A percentile compares a stretch with the other conserved stretches of the same genome.
phyloP scores from a whole-genome alignment of 768 basidiomycete species.

The Tubosaeta brunneosetosa region DNA sequence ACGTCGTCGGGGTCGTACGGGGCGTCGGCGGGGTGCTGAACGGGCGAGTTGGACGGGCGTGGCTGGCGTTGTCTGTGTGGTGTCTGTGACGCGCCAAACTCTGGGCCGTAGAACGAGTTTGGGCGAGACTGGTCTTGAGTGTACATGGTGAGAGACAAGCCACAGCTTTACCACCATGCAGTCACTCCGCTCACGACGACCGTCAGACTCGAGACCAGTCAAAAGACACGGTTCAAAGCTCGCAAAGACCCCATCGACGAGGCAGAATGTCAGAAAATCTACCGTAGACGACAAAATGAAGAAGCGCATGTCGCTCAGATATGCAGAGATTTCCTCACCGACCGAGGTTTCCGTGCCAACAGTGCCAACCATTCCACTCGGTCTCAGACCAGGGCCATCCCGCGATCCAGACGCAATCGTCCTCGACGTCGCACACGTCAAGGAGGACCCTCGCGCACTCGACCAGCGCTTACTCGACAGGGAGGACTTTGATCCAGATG shows the following conservation, averaged over 20 bases:
- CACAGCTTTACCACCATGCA: conserved; percentile 36
- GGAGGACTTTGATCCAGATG: conserved; percentile 83
- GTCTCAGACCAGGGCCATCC: conserved; percentile 33
- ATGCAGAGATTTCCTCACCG: conserved; percentile 79
- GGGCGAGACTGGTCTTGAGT: conserved; percentile 32
- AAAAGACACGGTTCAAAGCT: conserved; percentile 33
- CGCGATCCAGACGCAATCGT: conserved; percentile 48
- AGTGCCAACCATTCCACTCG: conserved; percentile 53
- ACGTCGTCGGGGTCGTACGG: conserved; percentile 39
- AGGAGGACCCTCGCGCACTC: conserved; percentile 56
- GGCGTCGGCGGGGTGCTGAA: conserved; percentile 29
- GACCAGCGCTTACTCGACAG: conserved; percentile 63
- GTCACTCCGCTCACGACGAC: conserved; percentile 50
- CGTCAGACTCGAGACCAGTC: conserved; percentile 38
- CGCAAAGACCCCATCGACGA: conserved; percentile 21
- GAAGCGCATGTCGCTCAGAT: conserved; percentile 94
- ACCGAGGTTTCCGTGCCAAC: conserved; percentile 52
- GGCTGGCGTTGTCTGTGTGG: conserved; percentile 5
- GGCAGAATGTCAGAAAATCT: conserved; percentile 44
- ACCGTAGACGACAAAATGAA: conserved; percentile 85
- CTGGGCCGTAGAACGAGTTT: conserved; percentile 32
- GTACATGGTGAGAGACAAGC: conserved; percentile 26
- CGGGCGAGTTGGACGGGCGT: conserved; percentile 20
- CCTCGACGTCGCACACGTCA: conserved; percentile 32
- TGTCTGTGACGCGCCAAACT: conserved; percentile 14